A percentile compares a stretch with the other conserved stretches of the same genome.
Conservation (phyloP, 139 green algal species). For the Volvox africanus region DNA sequence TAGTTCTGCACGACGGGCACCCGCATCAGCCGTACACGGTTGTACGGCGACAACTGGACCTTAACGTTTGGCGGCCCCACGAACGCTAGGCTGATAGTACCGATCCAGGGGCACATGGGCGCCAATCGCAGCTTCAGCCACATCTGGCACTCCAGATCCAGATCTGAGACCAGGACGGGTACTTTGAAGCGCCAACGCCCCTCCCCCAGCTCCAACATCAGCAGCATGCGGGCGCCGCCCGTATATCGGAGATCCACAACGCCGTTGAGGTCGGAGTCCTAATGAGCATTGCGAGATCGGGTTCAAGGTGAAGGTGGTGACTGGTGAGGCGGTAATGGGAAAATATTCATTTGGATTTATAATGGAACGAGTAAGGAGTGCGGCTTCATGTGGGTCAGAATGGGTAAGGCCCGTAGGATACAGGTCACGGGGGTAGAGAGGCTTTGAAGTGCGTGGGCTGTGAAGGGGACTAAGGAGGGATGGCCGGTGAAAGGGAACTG, state of each 20-base stretch:
- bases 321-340: not conserved
- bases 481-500: too few relatives aligned
- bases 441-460: too few relatives aligned
- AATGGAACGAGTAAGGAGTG: too few relatives aligned
- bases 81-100: conserved; percentile 92
- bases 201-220: conserved; percentile 88
- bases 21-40: conserved; percentile 92
- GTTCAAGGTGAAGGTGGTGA: not conserved
- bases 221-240: conserved; percentile 92
- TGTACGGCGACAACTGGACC: conserved; percentile 95
- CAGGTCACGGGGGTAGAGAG: too few relatives aligned
- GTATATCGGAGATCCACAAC: conserved; percentile 94
- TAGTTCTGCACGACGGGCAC: conserved; percentile 92
- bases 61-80: conserved; percentile 91
- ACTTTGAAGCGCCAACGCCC: conserved; percentile 71
- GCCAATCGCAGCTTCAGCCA: conserved; percentile 96
- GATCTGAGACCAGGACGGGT: conserved; percentile 91
- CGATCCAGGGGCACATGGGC: conserved; percentile 93
- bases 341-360: too few relatives aligned
- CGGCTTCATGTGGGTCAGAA: too few relatives aligned
- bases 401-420: too few relatives aligned
- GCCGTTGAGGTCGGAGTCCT: conserved; percentile 67
- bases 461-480: too few relatives aligned
- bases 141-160: conserved; percentile 94
- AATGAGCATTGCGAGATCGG: not conserved